Evolutionary conservation across 2,329 filamentous ascomycete genomes (phyloP), one percentile per base, ranked within the genome.

Genomic region (Neurospora crassa): DNA sequence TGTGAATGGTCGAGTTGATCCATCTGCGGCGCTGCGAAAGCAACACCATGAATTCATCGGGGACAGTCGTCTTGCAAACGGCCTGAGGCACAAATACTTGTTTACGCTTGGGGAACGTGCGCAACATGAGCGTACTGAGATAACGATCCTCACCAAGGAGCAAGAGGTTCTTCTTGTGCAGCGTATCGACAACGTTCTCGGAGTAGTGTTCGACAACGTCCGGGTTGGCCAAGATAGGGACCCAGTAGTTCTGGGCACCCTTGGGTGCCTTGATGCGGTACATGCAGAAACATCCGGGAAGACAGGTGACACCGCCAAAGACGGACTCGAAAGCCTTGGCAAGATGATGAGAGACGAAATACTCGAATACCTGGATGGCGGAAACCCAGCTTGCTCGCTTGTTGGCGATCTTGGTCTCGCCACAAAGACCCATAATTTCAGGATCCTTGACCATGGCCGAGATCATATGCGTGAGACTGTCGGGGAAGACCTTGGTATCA

Each of bases 281-380:
- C 96, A 99, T 99, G 87, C 94, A 97, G 90, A 99, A 99, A 86
- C 96, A 99, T 75, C 96, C 96, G 18, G 96, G 96, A 76, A 99
- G 86, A 86, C 96, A 99, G 74, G 96, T 99, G 73, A 99, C 96
- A 91, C 96, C 96, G 83, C 96, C 96, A 82, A 99, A 99, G 75
- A 97, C 92, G 0, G 94, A 97, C 82, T 99, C 96, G 82, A 99
- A 99, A 4, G 95, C 94, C 83, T 99, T 99, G 78, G 94, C 89
- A 77, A 96, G 87, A 81, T 99, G 96, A 81, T 99, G 96, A 2
- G 96, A 98, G 82, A 99, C 96, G 85, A 98, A 99, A 84, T 98
- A 97, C 85, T 99, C 96, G 79, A 99, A 99, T 40, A 99, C 96
- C 82, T 99, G 96, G 77, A 99, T 99, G 83, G 96, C 96, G 6